Conservation (phyloP, 352 stramenopile species). For the Pythium rishiriense region DNA sequence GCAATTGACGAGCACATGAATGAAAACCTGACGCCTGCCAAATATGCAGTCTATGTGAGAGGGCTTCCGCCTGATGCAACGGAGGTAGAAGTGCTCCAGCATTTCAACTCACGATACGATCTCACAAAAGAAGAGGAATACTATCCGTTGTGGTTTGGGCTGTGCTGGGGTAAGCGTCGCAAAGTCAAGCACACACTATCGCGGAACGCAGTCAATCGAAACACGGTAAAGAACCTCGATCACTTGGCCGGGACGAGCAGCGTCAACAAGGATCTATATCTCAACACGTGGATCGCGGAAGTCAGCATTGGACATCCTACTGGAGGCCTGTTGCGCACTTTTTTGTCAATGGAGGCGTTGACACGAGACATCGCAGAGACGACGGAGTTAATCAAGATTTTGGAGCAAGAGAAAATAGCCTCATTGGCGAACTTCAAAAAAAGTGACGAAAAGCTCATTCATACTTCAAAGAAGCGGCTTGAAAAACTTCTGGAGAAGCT, state of each 20-base stretch:
- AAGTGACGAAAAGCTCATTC: constrained; percentile 26
- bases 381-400: constrained; percentile 46
- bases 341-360: constrained; percentile 71
- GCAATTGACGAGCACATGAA: constrained; percentile 69
- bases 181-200: constrained; percentile 50
- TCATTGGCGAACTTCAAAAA: constrained; percentile 11
- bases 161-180: constrained; percentile 58
- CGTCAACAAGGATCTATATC: constrained; percentile 59
- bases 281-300: constrained; percentile 86
- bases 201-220: constrained; percentile 41
- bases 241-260: constrained; percentile 48
- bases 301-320: constrained; percentile 80
- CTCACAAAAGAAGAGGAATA: constrained; percentile 66
- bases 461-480: constrained; percentile 13
- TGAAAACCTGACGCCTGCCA: constrained; percentile 78
- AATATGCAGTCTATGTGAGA: constrained; percentile 79
- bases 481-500: constrained; percentile 35
- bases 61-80: constrained; percentile 70
- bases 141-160: constrained; percentile 59
- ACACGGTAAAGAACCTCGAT: constrained; percentile 63
- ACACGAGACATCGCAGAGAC: constrained; percentile 61
- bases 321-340: constrained; percentile 66
- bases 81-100: constrained; percentile 58
- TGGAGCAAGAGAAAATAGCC: constrained; percentile 32
- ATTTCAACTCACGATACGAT: constrained; percentile 80